These are phyloP conservation scores for Sisymbrium irio DNA, from an alignment of 345 rosid genomes.

Conservation along the genomic window DNA sequence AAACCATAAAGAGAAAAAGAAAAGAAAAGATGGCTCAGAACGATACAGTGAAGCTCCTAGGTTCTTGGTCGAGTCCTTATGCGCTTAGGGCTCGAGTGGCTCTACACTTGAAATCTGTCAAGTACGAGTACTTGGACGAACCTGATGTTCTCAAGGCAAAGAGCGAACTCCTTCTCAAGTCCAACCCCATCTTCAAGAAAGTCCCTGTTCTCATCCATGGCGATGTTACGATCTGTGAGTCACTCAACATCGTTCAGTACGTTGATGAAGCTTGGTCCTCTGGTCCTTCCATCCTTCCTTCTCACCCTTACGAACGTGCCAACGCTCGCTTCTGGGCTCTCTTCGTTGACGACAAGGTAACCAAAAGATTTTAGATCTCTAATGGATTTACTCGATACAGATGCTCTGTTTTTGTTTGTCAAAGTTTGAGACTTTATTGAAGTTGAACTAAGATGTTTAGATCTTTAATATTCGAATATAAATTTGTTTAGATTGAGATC, in stretches of 20 bases:
- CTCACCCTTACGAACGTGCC: not conserved
- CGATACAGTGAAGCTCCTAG: constrained; percentile 1
- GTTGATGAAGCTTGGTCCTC: constrained; percentile 10
- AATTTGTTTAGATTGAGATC: not conserved
- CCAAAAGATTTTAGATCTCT: not conserved
- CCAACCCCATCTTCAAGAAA: constrained; percentile 9
- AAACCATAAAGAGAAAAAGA: not conserved
- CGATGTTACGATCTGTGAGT: constrained; percentile 3
- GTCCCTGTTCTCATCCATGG: constrained; percentile 8
- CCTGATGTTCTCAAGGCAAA: constrained; percentile 3
- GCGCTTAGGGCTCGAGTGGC: constrained; percentile 1
- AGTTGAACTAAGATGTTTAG: not conserved
- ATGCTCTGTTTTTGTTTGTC: not conserved
- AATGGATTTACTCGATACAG: not conserved
- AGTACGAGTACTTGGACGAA: constrained; percentile 2
- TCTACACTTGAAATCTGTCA: constrained; percentile 6
- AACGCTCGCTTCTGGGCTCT: constrained; percentile 4
- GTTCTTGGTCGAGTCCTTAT: constrained; percentile 4
- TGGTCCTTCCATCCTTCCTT: not conserved
- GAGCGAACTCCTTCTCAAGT: not conserved
- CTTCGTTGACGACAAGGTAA: not conserved
- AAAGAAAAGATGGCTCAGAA: not conserved
- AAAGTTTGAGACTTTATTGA: not conserved
- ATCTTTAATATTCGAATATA: not conserved
- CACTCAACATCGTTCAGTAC: constrained; percentile 5